phyloP scores from a whole-genome alignment of 495 filamentous ascomycete species.

The Xylaria longipes region DNA sequence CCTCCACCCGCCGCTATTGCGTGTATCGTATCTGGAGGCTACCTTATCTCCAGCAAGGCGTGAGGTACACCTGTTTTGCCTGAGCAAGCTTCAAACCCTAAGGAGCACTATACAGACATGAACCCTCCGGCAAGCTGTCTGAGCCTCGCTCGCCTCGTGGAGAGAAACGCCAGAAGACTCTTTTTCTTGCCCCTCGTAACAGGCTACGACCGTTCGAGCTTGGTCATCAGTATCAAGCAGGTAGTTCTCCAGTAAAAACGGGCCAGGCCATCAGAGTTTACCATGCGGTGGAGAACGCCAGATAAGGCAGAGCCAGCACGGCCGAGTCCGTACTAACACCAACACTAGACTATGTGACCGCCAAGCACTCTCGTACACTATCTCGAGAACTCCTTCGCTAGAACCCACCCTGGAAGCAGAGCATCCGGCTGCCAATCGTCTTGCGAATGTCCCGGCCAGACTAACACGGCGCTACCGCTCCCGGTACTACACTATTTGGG shows the following conservation, averaged over 20 bases:
- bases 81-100: background rate
- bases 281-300: constrained; percentile 14
- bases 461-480: constrained; percentile 14
- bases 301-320: constrained; percentile 19
- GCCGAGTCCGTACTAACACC: background rate
- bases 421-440: constrained; percentile 20
- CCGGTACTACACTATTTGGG: constrained; percentile 14
- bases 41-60: too few relatives aligned
- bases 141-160: background rate
- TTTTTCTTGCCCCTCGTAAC: background rate
- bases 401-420: constrained; percentile 9
- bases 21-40: background rate
- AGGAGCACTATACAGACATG: background rate
- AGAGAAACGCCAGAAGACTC: background rate
- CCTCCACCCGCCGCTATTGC: background rate
- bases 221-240: background rate
- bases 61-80: background rate
- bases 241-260: background rate
- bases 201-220: background rate
- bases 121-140: background rate
- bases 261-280: background rate
- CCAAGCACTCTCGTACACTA: constrained; percentile 18
- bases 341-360: background rate
- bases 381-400: background rate
- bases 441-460: background rate